Conservation (phyloP, 2,329 filamentous ascomycete genomes). For the Tolypocladium pustulatum region DNA sequence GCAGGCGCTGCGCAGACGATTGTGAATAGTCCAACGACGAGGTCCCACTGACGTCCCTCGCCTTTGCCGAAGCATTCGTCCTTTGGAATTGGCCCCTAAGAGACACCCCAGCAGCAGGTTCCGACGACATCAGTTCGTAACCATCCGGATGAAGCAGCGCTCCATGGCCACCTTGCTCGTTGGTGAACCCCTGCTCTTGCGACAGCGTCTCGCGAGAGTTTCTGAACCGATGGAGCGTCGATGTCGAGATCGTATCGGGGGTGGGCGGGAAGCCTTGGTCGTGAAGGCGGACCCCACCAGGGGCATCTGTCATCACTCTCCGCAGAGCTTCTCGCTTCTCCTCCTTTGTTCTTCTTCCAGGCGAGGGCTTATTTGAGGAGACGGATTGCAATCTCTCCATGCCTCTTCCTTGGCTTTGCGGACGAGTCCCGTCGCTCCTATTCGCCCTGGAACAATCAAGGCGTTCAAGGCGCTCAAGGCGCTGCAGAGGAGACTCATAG, state of each 20-base stretch:
- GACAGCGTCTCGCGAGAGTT: conserved; percentile 38
- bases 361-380: conserved; percentile 7
- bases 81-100: neutral
- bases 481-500: conserved; percentile 32
- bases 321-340: conserved; percentile 38
- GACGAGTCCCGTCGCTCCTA: conserved; percentile 18
- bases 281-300: conserved; percentile 26
- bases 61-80: neutral
- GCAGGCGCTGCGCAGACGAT: conserved; percentile 26
- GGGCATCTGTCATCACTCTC: conserved; percentile 37
- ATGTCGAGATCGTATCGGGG: conserved; percentile 49
- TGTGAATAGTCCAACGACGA: conserved; percentile 9
- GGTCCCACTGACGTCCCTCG: neutral
- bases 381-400: conserved; percentile 6
- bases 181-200: conserved; percentile 14
- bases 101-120: neutral
- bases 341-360: conserved; percentile 24
- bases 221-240: conserved; percentile 39
- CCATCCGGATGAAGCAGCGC: conserved; percentile 17
- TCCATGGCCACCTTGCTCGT: conserved; percentile 20
- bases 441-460: conserved; percentile 19
- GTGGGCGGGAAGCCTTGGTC: conserved; percentile 43
- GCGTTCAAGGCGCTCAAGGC: conserved; percentile 37
- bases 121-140: conserved; percentile 6
- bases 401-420: conserved; percentile 17